Percentiles rank a stretch among this genome's conserved stretches.
These are phyloP conservation scores for Ustulina deusta DNA, from an alignment of 2,329 filamentous ascomycete species.

Conservation along the genomic window DNA sequence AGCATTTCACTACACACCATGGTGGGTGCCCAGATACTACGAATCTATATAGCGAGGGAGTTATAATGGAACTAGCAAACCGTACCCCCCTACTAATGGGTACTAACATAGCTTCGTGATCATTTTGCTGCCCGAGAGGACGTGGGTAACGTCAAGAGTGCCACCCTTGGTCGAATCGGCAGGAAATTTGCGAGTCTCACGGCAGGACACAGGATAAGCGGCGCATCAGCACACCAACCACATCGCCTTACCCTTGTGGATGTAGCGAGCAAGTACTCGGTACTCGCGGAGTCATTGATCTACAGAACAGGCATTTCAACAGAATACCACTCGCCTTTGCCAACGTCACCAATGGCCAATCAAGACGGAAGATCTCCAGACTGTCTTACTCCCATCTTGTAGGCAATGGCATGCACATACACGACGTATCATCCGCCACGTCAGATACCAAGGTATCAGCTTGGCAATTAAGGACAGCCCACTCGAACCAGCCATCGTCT, in stretches of 20 bases:
- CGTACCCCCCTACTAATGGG: background rate
- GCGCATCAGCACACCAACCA: constrained; percentile 23
- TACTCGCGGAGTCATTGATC: constrained; percentile 18
- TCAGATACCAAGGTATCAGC: constrained; percentile 28
- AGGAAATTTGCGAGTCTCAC: constrained; percentile 8
- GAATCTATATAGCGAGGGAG: background rate
- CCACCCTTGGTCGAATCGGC: background rate
- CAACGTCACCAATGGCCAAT: constrained; percentile 18
- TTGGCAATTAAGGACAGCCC: constrained; percentile 22
- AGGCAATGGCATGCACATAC: constrained; percentile 7
- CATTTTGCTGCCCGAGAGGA: background rate
- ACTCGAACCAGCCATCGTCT: constrained; percentile 14
- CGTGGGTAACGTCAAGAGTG: constrained; percentile 10
- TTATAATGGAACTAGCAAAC: constrained; percentile 7
- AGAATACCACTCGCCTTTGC: constrained; percentile 5
- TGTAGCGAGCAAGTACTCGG: background rate
- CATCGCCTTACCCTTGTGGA: constrained; percentile 5
- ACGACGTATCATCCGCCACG: constrained; percentile 28
- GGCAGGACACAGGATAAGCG: constrained; percentile 8
- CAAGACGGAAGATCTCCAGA: background rate
- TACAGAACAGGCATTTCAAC: background rate
- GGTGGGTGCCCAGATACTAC: background rate
- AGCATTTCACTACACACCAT: constrained; percentile 2
- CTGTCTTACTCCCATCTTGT: background rate
- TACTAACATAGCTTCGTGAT: constrained; percentile 3